Conservation (phyloP, 495 filamentous ascomycete species). For the Rostrohypoxylon terebratum region DNA sequence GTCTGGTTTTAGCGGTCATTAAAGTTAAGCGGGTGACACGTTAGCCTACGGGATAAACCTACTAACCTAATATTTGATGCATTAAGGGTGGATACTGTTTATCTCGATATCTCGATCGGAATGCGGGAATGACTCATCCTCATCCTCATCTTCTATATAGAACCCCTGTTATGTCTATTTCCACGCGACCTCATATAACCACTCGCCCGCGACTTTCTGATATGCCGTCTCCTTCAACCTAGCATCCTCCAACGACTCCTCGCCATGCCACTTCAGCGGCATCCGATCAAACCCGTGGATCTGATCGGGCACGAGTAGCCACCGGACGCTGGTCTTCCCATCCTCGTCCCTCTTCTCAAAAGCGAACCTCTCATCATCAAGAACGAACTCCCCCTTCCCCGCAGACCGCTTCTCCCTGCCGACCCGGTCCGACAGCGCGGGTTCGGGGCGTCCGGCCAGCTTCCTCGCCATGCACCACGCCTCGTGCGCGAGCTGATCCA, state of each 20-base stretch:
- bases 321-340: constrained; percentile 45
- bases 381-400: constrained; percentile 39
- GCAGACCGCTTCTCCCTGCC: constrained; percentile 37
- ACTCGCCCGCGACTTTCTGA: constrained; percentile 47
- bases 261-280: constrained; percentile 27
- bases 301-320: constrained; percentile 56
- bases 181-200: constrained; percentile 52
- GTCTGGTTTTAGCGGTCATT: not conserved
- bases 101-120: not conserved
- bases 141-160: not conserved
- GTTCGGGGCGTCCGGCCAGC: constrained; percentile 46
- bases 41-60: not conserved
- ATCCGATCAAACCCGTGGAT: constrained; percentile 55
- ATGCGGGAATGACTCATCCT: not conserved
- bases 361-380: constrained; percentile 53
- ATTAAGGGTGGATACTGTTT: constrained; percentile 1
- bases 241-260: constrained; percentile 47
- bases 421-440: constrained; percentile 39
- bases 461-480: constrained; percentile 53
- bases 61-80: too few relatives aligned
- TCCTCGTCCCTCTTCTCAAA: constrained; percentile 48
- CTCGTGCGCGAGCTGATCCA: constrained; percentile 57
- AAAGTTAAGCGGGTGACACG: not conserved
- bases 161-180: constrained; percentile 24
- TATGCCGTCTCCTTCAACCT: constrained; percentile 50